Percentiles rank a stretch among this genome's conserved stretches.
phyloP scores from a whole-genome alignment of 805 yeast genomes.

The Metschnikowia henanensis region DNA sequence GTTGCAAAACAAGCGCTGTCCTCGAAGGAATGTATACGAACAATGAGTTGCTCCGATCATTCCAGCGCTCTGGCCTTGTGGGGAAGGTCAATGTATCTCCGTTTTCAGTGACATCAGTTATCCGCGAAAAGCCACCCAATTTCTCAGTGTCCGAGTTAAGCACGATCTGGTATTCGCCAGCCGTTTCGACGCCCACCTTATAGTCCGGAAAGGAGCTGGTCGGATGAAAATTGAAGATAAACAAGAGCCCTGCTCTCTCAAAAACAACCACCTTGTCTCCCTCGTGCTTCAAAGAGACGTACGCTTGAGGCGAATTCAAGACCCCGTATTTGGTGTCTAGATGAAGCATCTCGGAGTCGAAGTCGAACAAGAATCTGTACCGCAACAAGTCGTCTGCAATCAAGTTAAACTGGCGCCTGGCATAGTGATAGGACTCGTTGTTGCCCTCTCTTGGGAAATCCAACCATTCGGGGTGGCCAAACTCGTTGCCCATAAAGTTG shows the following conservation, averaged over 20 bases:
- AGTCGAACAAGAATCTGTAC: conserved; percentile 74
- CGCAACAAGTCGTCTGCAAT: conserved; percentile 77
- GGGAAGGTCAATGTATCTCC: conserved; percentile 49
- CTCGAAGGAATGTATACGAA: conserved; percentile 85
- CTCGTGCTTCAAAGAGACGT: conserved; percentile 85
- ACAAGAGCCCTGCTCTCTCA: conserved; percentile 83
- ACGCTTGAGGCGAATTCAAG: conserved; percentile 70
- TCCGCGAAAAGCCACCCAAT: conserved; percentile 82
- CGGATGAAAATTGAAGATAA: conserved; percentile 90
- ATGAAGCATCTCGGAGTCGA: conserved; percentile 83
- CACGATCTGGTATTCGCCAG: conserved; percentile 76
- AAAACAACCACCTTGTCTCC: conserved; percentile 85
- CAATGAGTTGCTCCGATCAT: conserved; percentile 69
- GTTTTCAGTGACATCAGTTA: conserved; percentile 35
- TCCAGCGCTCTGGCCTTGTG: conserved; percentile 81
- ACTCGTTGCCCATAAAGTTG: conserved; percentile 96
- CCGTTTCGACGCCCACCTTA: conserved; percentile 80
- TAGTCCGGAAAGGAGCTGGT: conserved; percentile 80
- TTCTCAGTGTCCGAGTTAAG: conserved; percentile 71
- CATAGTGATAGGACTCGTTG: conserved; percentile 85
- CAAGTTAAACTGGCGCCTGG: conserved; percentile 91
- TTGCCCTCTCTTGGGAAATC: conserved; percentile 95
- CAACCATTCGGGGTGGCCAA: conserved; percentile 99
- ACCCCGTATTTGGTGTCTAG: conserved; percentile 71
- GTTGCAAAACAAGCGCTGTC: conserved; percentile 42